Conservation (phyloP, 805 yeast genomes). For the Clavispora carvajalis region DNA sequence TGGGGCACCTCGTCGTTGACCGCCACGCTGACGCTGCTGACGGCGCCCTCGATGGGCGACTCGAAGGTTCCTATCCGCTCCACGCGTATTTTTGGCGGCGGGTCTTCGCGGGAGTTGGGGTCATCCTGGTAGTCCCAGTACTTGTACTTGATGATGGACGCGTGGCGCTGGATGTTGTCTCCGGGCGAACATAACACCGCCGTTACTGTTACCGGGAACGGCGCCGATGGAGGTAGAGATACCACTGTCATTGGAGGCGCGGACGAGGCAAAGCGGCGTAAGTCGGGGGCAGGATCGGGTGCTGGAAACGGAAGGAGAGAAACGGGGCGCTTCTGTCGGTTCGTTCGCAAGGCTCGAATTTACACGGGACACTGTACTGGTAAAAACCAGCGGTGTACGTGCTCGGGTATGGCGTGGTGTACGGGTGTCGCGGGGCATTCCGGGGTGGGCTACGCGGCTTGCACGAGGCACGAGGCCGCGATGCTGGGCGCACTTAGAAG, state of each 20-base stretch:
- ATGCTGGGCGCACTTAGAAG: too few relatives aligned
- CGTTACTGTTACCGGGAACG: constrained; percentile 64
- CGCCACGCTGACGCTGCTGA: constrained; percentile 45
- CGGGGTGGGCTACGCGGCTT: too few relatives aligned
- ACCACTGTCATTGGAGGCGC: constrained; percentile 39
- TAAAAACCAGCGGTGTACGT: background rate
- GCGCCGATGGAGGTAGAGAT: constrained; percentile 54
- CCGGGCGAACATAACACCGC: constrained; percentile 44
- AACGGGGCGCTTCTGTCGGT: too few relatives aligned
- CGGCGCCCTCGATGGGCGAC: constrained; percentile 71
- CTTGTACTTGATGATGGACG: constrained; percentile 53
- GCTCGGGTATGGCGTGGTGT: background rate
- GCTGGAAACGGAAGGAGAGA: too few relatives aligned
- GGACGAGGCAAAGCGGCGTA: background rate
- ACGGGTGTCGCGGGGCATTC: background rate
- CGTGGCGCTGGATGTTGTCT: constrained; percentile 44
- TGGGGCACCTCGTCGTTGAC: constrained; percentile 60
- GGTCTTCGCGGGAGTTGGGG: constrained; percentile 40
- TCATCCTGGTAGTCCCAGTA: constrained; percentile 63
- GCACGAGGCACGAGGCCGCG: too few relatives aligned
- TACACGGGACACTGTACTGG: too few relatives aligned
- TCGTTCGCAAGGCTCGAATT: too few relatives aligned
- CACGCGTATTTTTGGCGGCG: constrained; percentile 46
- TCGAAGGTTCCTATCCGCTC: constrained; percentile 76
- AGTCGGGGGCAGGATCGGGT: background rate